Evolutionary conservation across 2,329 filamentous ascomycete genomes (phyloP).

Genomic region (Metarhizium guizhouense): DNA sequence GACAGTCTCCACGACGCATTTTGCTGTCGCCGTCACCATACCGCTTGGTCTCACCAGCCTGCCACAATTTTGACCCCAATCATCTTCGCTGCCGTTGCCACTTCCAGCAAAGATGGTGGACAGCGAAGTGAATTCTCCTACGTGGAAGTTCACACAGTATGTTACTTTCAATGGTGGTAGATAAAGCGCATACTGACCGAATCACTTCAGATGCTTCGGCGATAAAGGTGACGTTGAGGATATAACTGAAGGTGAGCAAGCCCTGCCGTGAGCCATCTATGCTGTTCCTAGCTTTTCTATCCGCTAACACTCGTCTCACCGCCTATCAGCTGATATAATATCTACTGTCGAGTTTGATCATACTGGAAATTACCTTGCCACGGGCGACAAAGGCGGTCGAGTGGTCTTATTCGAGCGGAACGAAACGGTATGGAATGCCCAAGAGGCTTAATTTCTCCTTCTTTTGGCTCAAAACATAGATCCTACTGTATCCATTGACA

Average conservation of each 20-base stretch:
- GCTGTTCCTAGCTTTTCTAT: conserved; percentile 5
- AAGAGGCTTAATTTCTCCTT: neutral
- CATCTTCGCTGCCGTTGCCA: conserved; percentile 22
- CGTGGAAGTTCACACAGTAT: conserved; percentile 99
- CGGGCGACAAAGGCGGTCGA: conserved; percentile 80
- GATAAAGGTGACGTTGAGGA: conserved; percentile 99
- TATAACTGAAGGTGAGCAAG: conserved; percentile 77
- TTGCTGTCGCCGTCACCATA: neutral
- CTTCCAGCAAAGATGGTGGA: conserved; percentile 73
- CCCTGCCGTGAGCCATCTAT: neutral
- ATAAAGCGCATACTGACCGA: conserved; percentile 14
- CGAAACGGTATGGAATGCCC: conserved; percentile 62
- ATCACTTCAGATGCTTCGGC: conserved; percentile 74
- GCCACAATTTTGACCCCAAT: neutral
- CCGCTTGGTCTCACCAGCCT: neutral
- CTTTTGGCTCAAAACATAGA: neutral
- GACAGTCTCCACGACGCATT: neutral
- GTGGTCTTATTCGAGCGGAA: conserved; percentile 88
- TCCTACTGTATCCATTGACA: neutral
- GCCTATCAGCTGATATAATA: conserved; percentile 69
- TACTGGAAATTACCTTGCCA: conserved; percentile 81
- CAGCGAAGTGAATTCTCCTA: conserved; percentile 86
- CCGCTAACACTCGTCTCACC: conserved; percentile 11
- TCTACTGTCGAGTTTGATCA: conserved; percentile 88
- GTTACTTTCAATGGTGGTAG: conserved; percentile 26